Conservation (phyloP, 1,284 basidiomycete species). For the Rhodotorula sp. region DNA sequence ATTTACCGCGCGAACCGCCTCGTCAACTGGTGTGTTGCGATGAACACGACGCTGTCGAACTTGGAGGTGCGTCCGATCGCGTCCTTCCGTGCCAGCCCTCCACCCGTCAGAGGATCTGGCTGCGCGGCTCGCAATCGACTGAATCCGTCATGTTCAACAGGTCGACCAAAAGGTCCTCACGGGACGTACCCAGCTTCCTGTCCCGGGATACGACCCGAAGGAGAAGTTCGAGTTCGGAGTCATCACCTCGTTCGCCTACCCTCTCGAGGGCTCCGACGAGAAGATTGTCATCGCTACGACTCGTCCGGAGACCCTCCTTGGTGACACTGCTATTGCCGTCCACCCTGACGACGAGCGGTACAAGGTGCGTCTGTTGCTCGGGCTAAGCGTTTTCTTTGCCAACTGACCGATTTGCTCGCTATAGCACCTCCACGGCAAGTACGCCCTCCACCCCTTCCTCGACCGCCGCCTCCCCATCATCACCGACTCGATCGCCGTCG, state of each 20-base stretch:
- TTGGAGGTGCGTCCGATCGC: constrained; percentile 64
- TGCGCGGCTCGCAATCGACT: no score
- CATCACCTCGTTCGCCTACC: constrained; percentile 92
- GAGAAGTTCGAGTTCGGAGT: constrained; percentile 98
- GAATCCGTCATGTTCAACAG: constrained; percentile 50
- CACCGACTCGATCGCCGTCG: constrained; percentile 78
- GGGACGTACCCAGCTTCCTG: constrained; percentile 80
- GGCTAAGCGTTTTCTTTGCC: neutral
- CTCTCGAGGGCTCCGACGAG: constrained; percentile 77
- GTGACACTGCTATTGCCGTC: constrained; percentile 95
- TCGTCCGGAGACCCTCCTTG: constrained; percentile 97
- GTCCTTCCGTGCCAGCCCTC: neutral
- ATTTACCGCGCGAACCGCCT: constrained; percentile 95
- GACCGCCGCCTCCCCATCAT: constrained; percentile 85
- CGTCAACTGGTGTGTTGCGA: constrained; percentile 96
- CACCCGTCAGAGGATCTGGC: neutral
- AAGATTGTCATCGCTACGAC: constrained; percentile 93
- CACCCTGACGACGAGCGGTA: constrained; percentile 94
- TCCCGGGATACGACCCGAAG: constrained; percentile 90
- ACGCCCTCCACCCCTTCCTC: constrained; percentile 85
- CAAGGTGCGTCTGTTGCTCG: constrained; percentile 52
- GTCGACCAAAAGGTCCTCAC: constrained; percentile 92
- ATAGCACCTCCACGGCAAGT: constrained; percentile 89
- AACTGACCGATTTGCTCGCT: no score
- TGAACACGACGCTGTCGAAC: constrained; percentile 96